Evolutionary conservation across 345 rosid genomes (phyloP).

Genomic region (Melaleuca alternifolia): DNA sequence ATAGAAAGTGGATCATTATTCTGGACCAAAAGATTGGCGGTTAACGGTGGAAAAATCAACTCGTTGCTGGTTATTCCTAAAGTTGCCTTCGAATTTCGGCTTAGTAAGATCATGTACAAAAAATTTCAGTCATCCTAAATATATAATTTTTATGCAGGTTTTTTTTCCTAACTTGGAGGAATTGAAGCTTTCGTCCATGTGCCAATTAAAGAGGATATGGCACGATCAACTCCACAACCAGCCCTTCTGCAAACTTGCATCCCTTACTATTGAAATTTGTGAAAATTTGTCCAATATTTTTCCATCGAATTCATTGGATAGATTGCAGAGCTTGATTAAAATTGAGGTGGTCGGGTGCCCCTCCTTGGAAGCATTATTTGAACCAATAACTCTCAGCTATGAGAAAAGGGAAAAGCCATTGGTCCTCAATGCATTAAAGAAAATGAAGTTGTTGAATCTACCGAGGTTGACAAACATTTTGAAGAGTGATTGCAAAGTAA

Average conservation of each 20-base stretch:
- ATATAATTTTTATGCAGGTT: background rate
- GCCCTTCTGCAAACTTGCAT: background rate
- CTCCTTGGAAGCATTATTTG: background rate
- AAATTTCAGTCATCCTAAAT: background rate
- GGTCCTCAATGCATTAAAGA: background rate
- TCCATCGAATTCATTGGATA: background rate
- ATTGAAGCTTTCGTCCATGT: background rate
- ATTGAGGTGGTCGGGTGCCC: background rate
- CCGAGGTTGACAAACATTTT: background rate
- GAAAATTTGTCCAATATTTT: background rate
- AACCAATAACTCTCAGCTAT: fast-evolving
- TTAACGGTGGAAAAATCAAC: background rate
- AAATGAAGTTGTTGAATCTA: background rate
- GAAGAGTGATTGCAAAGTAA: background rate
- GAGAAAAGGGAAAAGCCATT: background rate
- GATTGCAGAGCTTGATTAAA: fast-evolving
- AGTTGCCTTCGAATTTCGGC: fast-evolving
- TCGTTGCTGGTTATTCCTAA: background rate
- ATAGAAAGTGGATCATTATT: too few relatives aligned
- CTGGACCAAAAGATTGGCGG: background rate
- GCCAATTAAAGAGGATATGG: background rate
- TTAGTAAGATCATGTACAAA: background rate
- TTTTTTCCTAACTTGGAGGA: background rate
- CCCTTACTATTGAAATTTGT: background rate
- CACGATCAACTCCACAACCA: background rate